These are phyloP conservation scores for Chrysoporthe deuterocubensis DNA, from an alignment of 2,329 filamentous ascomycete species.

Conservation along the genomic window DNA sequence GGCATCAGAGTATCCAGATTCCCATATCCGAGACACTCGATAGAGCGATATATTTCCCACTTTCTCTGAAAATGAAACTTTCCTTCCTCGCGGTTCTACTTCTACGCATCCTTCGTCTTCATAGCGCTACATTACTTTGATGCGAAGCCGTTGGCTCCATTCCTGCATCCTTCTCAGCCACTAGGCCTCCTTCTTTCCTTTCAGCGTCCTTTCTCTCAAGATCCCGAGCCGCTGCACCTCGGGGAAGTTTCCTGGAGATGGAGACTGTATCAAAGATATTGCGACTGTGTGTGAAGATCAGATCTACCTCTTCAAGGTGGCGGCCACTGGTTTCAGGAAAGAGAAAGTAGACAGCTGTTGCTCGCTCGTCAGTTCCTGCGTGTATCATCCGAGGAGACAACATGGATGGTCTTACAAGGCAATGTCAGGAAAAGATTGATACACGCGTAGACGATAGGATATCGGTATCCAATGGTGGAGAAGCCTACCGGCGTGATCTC, in stretches of 20 bases:
- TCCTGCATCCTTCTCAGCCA: slow-evolving; percentile 11
- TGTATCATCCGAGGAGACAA: neutral
- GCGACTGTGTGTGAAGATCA: slow-evolving; percentile 27
- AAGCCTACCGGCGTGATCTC: slow-evolving; percentile 50
- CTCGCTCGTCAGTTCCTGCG: neutral
- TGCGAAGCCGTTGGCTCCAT: slow-evolving; percentile 9
- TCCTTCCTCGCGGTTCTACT: neutral
- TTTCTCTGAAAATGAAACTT: neutral
- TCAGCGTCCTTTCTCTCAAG: neutral
- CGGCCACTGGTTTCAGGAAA: slow-evolving; percentile 28
- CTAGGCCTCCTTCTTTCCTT: neutral
- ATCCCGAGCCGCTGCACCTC: slow-evolving; percentile 6
- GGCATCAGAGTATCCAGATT: too few species aligned
- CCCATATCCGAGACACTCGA: too few species aligned
- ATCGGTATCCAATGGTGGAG: slow-evolving; percentile 54
- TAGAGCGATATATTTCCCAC: too few species aligned
- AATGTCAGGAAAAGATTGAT: slow-evolving; percentile 49
- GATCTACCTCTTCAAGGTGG: slow-evolving; percentile 29
- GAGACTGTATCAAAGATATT: slow-evolving; percentile 29
- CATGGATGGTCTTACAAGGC: slow-evolving; percentile 23
- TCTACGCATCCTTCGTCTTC: neutral
- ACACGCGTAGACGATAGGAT: slow-evolving; percentile 54
- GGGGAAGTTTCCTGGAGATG: slow-evolving; percentile 27
- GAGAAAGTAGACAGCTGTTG: slow-evolving; percentile 5
- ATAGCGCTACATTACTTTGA: neutral